Percentiles rank a stretch among this genome's conserved stretches.
These are phyloP conservation scores for Nannochloris sp. DNA, from an alignment of 139 green algal species.

Conservation along the genomic window DNA sequence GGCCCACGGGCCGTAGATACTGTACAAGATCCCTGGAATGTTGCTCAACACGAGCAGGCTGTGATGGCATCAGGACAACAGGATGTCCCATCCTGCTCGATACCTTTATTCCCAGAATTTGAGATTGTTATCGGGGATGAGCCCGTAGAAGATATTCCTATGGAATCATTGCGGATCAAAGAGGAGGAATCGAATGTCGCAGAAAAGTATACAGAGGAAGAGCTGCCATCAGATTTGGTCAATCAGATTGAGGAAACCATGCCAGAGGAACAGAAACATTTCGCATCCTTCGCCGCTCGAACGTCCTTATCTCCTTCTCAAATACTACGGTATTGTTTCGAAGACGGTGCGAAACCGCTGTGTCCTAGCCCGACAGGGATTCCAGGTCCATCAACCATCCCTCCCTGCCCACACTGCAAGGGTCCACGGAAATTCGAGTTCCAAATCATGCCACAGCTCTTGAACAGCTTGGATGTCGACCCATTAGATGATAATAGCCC, in stretches of 20 bases:
- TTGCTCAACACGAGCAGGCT: background rate
- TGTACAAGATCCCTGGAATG: constrained; percentile 39
- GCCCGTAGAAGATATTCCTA: constrained; percentile 29
- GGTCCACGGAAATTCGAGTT: constrained; percentile 59
- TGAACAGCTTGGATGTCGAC: constrained; percentile 54
- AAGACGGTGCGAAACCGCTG: constrained; percentile 25
- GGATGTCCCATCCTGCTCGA: background rate
- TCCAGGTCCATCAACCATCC: constrained; percentile 27
- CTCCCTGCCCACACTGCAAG: constrained; percentile 50
- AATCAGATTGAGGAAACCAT: constrained; percentile 41
- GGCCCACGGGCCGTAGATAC: constrained; percentile 23
- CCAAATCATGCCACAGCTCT: constrained; percentile 64
- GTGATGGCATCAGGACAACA: background rate
- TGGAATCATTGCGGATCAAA: constrained; percentile 25
- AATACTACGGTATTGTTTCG: constrained; percentile 69
- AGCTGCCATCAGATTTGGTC: constrained; percentile 52
- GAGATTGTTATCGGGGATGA: constrained; percentile 74
- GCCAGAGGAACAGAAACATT: constrained; percentile 35
- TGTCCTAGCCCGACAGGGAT: background rate
- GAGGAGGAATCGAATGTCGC: constrained; percentile 30
- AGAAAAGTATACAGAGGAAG: constrained; percentile 33
- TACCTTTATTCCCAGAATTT: constrained; percentile 42
- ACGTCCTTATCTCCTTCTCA: constrained; percentile 13
- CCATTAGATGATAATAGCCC: constrained; percentile 36
- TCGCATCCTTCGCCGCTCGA: constrained; percentile 41